Evolutionary conservation across 2,329 filamentous ascomycete genomes (phyloP), one percentile per base, ranked within the genome.

Genomic region (Aspergillus quadricinctus): DNA sequence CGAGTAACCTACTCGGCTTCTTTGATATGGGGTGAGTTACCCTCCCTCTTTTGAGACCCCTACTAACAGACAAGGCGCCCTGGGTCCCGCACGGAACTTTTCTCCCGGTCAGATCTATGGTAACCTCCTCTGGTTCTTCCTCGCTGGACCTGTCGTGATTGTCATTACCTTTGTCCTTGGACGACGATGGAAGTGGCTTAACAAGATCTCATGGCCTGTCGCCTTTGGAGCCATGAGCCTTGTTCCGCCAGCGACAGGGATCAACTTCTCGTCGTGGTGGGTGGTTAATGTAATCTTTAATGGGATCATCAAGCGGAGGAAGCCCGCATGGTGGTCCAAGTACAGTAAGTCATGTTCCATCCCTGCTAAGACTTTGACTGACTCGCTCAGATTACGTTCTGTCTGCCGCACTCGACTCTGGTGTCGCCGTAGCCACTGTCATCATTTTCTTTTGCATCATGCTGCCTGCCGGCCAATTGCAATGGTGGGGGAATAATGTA

Each of bases 251-350:
- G 88, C 88, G 0, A 88, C 85, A 0, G 83, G 85, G 0, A 84
- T 88, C 64, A 89, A 83, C 58, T 90, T 89, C 66, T 83, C 88
- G 25, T 85, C 85, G 61, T 90, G 88, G 88, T 79, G 77, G 69
- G 71, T 77, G 27, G 75, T 80, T 46, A 78, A 78, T 57, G 62
- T 76, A 17, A 67, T 79, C 28, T 80, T 80, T 61, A 79, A 79
- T 56, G 75, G 77, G 27, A 59, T 78, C 14, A 66, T 80, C 48
- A 76, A 75, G 55, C 69, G 67, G 9, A 69, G 69, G 4, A 76
- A 71, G 56, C 71, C 76, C 21, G 76, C 76, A n/a, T 80, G 77
- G 78, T 78, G 76, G 76, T 72, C 72, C 1, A 78, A 79, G 66
- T 80, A 78, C 53, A 80, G 71, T 73, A 53, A 45, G 68, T 66